phyloP scores from a whole-genome alignment of 208 protist genomes.

The Crithidia acanthocephali region DNA sequence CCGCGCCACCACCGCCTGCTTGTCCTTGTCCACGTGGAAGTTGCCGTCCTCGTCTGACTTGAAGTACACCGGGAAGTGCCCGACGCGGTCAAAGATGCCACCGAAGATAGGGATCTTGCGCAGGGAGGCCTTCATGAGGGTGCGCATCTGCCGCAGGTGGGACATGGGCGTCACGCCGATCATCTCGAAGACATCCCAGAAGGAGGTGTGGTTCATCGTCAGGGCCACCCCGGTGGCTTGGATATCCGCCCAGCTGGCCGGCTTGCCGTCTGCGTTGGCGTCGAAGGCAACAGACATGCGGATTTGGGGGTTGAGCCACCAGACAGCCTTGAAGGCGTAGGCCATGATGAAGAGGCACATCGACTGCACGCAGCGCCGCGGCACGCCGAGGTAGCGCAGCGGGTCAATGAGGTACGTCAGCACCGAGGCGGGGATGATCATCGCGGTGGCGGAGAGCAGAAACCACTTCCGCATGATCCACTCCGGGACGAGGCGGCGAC shows the following conservation, averaged over 20 bases:
- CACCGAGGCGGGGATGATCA: conserved; percentile 37
- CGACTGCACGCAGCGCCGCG: conserved; percentile 25
- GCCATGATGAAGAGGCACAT: conserved; percentile 34
- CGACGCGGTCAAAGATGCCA: conserved; percentile 51
- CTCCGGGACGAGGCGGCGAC: conserved; percentile 37
- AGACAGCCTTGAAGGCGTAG: conserved; percentile 37
- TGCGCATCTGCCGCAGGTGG: conserved; percentile 38
- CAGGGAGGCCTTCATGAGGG: conserved; percentile 65
- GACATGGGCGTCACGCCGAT: conserved; percentile 38
- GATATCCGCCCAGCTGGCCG: conserved; percentile 41
- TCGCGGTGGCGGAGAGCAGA: conserved; percentile 31
- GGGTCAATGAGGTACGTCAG: conserved; percentile 43
- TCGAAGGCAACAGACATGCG: conserved; percentile 40
- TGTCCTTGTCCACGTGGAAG: conserved; percentile 67
- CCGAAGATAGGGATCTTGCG: conserved; percentile 65
- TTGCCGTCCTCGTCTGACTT: conserved; percentile 57
- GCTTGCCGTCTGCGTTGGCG: conserved; percentile 37
- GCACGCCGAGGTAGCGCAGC: conserved; percentile 51
- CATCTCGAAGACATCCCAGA: conserved; percentile 65
- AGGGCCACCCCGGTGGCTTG: conserved; percentile 35
- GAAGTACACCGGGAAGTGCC: conserved; percentile 78
- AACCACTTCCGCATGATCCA: conserved; percentile 59
- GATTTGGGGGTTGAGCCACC: conserved; percentile 57
- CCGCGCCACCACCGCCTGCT: conserved; percentile 44
- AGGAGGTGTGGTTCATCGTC: conserved; percentile 71